Percentiles rank a stretch among this genome's conserved stretches.
Evolutionary conservation across 2,329 filamentous ascomycete genomes (phyloP).

Genomic region (Aspergillus aculeatus): DNA sequence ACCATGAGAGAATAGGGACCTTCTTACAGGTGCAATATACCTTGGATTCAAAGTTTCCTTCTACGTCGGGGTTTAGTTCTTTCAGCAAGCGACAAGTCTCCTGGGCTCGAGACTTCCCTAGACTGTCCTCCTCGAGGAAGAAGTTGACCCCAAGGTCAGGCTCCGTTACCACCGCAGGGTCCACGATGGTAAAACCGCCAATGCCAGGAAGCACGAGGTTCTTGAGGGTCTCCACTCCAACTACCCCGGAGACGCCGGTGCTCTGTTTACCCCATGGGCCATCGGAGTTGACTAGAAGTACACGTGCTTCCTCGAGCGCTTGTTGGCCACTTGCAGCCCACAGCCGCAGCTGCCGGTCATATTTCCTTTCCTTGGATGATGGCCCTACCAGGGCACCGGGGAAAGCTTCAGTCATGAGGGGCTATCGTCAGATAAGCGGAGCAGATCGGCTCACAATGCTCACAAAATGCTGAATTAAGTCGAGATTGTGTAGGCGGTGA

Average conservation of each 20-base stretch:
- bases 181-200: constrained; percentile 86
- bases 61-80: constrained; percentile 90
- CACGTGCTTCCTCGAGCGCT: constrained; percentile 83
- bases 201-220: constrained; percentile 95
- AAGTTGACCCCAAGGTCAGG: constrained; percentile 93
- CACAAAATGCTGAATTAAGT: neutral
- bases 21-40: constrained; percentile 43
- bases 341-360: constrained; percentile 89
- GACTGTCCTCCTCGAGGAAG: constrained; percentile 77
- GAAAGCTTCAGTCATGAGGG: constrained; percentile 39
- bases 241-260: constrained; percentile 68
- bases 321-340: constrained; percentile 93
- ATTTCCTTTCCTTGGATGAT: constrained; percentile 69
- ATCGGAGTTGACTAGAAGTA: constrained; percentile 81
- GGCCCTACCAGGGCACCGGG: constrained; percentile 45
- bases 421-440: neutral
- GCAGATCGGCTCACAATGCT: neutral
- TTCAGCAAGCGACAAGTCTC: constrained; percentile 72
- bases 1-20: neutral
- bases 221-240: constrained; percentile 88
- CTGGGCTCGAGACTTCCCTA: constrained; percentile 76
- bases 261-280: constrained; percentile 36
- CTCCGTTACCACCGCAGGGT: constrained; percentile 73
- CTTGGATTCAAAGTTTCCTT: constrained; percentile 67
- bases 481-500: neutral